Evolutionary conservation across 768 basidiomycete genomes (phyloP), one percentile per base, ranked within the genome.

Genomic region (Cyathus striatus): DNA sequence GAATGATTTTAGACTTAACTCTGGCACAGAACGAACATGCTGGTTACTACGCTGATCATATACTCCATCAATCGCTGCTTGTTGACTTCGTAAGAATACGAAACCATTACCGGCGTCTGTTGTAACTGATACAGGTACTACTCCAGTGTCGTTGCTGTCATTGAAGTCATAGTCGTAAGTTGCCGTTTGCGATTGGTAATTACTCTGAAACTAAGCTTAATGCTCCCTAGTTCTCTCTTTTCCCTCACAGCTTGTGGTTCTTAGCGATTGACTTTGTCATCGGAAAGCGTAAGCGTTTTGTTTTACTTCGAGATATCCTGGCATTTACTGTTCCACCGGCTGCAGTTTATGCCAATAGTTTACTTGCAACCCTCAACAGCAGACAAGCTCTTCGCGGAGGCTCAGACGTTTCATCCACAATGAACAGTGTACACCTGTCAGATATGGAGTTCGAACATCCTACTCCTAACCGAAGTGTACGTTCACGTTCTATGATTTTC

Each of bases 11-110:
- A n/a, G n/a, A n/a, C n/a, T n/a, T 41, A 5, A 41, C 7, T 1
- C 23, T 4, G 6, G 4, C 26, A 14, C 40, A 75, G 73, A 22
- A 73, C 73, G 2, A 68, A 72, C 38, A 60, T 55, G 1, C 44
- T 75, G 10, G 55, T 76, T 13, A 67, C 66, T 13, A 62, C 56
- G 2, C 54, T 76, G 20, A 76, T 75, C 4, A 52, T 76, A 20
- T 76, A 70, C 46, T 69, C 74, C 4, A 70, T 76, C 47, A 75
- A 75, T 46, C 72, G 73, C 4, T 75, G 72, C 42, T 45, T 76
- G 10, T 51, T 76, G 27, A 75, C 74, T 23, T 69, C 70, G 72
- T 75, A 46, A 41, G 70, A 58, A 21, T 24, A 21, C 12, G 6
- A 12, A 21, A 3, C 1, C 26, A 12, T 14, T 27, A 41, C 27